Base-by-base conservation (phyloP, 78 protist genomes). In the Pelomyxa schiedti region DNA sequence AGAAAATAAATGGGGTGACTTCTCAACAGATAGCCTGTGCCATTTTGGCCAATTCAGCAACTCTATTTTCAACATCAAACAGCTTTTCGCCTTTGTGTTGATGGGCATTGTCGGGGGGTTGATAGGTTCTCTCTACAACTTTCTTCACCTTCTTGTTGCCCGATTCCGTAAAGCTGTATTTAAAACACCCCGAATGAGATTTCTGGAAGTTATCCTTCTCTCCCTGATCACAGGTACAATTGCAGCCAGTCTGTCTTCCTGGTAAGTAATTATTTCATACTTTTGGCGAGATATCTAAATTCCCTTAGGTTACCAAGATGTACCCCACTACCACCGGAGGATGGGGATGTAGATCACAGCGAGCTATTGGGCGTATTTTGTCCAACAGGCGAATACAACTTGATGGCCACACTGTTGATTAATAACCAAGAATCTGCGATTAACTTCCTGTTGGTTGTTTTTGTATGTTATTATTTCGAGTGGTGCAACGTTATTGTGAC, bases 361-460 rank as follows among this genome's bases (percentile, higher is more conserved):
- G 58, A 47, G 58, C 58, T 24, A 16, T 47, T 47, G 58, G 16
- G 32, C 32, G 32, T 47, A 16, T 47, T 47, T 43, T 75, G 79
- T 4, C 63, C 63, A 16, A 43, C 64, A 16, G 79, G 79, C 16
- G 58, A 53, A 22, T 75, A 75, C 69, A 75, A 66, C 35, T 37
- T 66, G 28, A 29, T 68, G 7, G 79, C 71, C 16, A 30, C 74
- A 4, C 66, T 75, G 30, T 75, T 75, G 58, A 2, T 2, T 24
- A 39, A 4, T 28, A 28, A 7, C 6, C 79, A 75, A 40, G 79
- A 75, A 30, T 9, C 37, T 16, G 39, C 39, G 58, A 35, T 68
- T 35, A 3, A 26, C 32, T 1, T 1, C 3, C 69, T 79, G n/a
- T n/a, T n/a, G n/a, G n/a, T n/a, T n/a, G n/a, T n/a, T n/a, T n/a